Base-by-base conservation (phyloP, 306 rosid genomes). In the Cicer yamashitae region DNA sequence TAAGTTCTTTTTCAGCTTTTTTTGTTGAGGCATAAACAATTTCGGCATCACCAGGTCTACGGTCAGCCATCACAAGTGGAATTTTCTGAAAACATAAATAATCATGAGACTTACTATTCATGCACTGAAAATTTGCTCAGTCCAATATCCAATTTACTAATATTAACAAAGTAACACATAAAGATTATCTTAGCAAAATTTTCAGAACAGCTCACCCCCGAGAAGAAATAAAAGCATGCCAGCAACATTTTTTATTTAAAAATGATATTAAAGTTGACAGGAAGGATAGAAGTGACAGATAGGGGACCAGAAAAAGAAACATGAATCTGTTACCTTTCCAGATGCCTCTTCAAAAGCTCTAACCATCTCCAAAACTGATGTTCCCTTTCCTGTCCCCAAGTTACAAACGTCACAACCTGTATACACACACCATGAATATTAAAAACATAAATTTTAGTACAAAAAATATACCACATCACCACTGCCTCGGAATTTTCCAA, bases 301-400 rank as follows among this genome's bases (percentile, higher is more conserved):
- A 25, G 7, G 25, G 6, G 38, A 74, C 53, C 39, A 69, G 56
- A 63, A 7, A 69, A 34, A 74, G 18, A 63, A 77, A 68, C 6
- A 45, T 12, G 10, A 66, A 53, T 67, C 39, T 57, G 38, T 47
- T 77, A 96, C 99, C 98, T 89, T 92, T 82, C 89, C 96, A 40
- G 97, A 87, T 76, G 98, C 98, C 84, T 89, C 79, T 77, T 92
- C 99, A 88, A 96, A 96, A 78, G 99, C 94, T 12, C 77, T 63
- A 56, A 96, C 98, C 91, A 96, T 96, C 89, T 96, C 97, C 87
- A 90, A 79, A 64, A 96, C 98, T 6, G 99, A 96, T 53, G 98
- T 92, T 81, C 99, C 99, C 77, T 87, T 92, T 68, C 99, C 99
- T 3, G 99, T 96, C 63, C 99, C 99, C 88, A 96, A 76, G 84